Evolutionary conservation across 306 rosid genomes (phyloP).

Genomic region (Lathyrus sativus): DNA sequence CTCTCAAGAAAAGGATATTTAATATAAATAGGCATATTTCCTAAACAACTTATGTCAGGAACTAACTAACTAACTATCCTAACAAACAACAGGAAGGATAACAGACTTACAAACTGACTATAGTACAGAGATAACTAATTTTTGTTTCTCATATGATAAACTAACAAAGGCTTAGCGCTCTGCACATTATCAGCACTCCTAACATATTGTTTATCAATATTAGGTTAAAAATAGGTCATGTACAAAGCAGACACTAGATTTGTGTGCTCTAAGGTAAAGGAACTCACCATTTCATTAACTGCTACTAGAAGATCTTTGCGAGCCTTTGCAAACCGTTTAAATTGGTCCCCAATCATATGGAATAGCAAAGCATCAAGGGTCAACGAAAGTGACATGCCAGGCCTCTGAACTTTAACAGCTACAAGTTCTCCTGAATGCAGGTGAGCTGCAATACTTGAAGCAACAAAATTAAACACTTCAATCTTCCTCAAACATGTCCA

Average conservation of each 20-base stretch:
- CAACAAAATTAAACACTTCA: slow-evolving; percentile 58
- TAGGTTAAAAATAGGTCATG: slow-evolving; percentile 30
- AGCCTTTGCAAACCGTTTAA: slow-evolving; percentile 88
- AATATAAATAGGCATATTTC: no score
- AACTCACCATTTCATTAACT: slow-evolving; percentile 89
- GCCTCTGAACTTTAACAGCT: slow-evolving; percentile 97
- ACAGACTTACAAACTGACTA: no score
- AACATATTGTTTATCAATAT: neutral
- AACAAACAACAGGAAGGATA: no score
- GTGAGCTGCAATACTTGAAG: slow-evolving; percentile 98
- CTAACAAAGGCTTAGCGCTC: no score
- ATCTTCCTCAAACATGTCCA: slow-evolving; percentile 44
- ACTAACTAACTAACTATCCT: no score
- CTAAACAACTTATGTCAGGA: no score
- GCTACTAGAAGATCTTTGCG: slow-evolving; percentile 91
- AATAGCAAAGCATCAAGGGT: slow-evolving; percentile 97
- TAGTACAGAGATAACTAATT: no score
- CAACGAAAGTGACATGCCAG: slow-evolving; percentile 87
- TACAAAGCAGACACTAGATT: slow-evolving; percentile 20
- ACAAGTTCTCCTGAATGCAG: slow-evolving; percentile 94
- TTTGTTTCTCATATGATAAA: no score
- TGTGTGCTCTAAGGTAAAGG: slow-evolving; percentile 32
- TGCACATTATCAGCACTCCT: no score
- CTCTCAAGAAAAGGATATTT: no score
- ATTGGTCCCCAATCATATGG: slow-evolving; percentile 92